phyloP scores from a whole-genome alignment of 2,329 filamentous ascomycete genomes.

The Cytospora paraplurivora region DNA sequence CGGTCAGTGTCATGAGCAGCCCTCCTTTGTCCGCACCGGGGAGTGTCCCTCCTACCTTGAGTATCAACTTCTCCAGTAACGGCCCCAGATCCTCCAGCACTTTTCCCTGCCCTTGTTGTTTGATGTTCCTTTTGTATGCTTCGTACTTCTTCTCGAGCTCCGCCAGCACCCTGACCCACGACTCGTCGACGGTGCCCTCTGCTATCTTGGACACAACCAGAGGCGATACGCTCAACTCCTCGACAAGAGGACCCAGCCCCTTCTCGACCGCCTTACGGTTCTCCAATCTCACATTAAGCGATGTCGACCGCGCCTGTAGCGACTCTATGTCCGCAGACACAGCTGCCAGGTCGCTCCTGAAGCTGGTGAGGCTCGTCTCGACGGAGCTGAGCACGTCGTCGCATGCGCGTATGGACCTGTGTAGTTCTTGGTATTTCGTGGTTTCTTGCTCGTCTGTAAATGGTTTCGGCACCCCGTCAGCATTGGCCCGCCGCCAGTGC shows the following conservation, averaged over 20 bases:
- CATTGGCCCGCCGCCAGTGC: not conserved
- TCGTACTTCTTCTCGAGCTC: constrained; percentile 81
- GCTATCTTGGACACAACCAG: constrained; percentile 80
- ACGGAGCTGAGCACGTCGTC: constrained; percentile 93
- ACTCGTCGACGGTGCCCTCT: constrained; percentile 86
- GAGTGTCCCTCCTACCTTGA: constrained; percentile 59
- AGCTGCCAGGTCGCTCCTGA: constrained; percentile 87
- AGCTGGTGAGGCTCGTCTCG: constrained; percentile 87
- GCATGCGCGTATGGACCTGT: constrained; percentile 84
- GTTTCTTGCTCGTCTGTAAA: constrained; percentile 73
- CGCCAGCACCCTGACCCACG: constrained; percentile 79
- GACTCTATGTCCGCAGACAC: constrained; percentile 96
- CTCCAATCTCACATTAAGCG: constrained; percentile 80
- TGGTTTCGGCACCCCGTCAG: constrained; percentile 26
- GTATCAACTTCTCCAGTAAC: constrained; percentile 78
- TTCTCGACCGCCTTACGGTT: constrained; percentile 90
- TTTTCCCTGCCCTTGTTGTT: constrained; percentile 66
- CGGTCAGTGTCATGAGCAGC: constrained; percentile 6
- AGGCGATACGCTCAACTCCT: constrained; percentile 88
- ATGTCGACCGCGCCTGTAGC: constrained; percentile 81
- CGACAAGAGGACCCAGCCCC: constrained; percentile 81
- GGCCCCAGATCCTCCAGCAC: constrained; percentile 83
- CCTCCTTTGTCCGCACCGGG: not conserved
- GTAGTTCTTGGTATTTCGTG: constrained; percentile 84
- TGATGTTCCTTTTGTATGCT: constrained; percentile 68